Base-by-base conservation (phyloP, 768 basidiomycete genomes). In the Phylloporus sp. region DNA sequence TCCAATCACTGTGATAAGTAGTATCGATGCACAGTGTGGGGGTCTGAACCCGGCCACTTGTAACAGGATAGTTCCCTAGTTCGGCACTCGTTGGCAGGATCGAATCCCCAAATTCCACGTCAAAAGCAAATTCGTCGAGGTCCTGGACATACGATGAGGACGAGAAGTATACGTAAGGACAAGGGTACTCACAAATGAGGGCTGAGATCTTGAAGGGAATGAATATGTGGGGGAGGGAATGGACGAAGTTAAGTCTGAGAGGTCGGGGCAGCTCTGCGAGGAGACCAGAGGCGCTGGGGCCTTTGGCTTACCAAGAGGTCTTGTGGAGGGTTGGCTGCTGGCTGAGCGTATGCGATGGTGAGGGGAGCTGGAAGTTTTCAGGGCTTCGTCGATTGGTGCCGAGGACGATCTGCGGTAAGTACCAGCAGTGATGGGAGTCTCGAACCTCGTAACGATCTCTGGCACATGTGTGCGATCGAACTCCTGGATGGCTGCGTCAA, bases 361-460 rank as follows among this genome's bases (percentile, higher is more conserved):
- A 26, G 56, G 52, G 4, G 65, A 59, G 32, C 55, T 63, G 34
- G 60, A 66, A 24, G 58, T 41, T 53, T 72, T 67, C 20, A 66
- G 73, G 5, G 68, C 65, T 43, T 77, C 74, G 10, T 75, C 72
- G 22, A 77, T 66, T 2, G 82, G 82, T 3, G 74, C 79, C 39
- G 85, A 87, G 11, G 84, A 85, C 23, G 84, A 85, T 31, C 86
- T 81, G 38, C 80, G 78, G 71, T 80, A 90, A 41, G 78, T 74
- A 47, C 80, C 76, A n/a, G 82, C 86, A 1, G 86, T 88, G 35
- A 88, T 79, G 36, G 86, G 86, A 1, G 78, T 74, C 65, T 88
- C 85, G 64, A 88, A 88, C 47, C 85, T 77, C 10, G 86, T 86
- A 38, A 86, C 74, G 60, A 88, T 71, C 66, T 82, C 77, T 10